phyloP scores from a whole-genome alignment of 768 basidiomycete genomes.

The Boletus rubroflammeus region DNA sequence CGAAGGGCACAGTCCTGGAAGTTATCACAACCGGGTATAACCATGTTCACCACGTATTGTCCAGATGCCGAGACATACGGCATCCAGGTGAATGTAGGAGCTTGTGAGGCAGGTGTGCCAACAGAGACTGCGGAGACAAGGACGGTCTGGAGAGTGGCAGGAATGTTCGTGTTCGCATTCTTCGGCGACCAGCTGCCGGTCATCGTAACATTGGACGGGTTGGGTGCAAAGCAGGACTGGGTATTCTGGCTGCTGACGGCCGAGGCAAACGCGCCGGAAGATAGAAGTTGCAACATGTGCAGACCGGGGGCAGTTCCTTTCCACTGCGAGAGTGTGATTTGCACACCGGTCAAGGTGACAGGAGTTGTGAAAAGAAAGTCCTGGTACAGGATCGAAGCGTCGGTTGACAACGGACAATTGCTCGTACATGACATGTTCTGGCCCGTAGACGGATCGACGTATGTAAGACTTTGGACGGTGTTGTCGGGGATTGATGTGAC shows the following conservation, averaged over 20 bases:
- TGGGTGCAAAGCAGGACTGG: constrained; percentile 74
- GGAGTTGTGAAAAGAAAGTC: constrained; percentile 81
- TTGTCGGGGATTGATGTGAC: constrained; percentile 90
- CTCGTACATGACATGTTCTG: constrained; percentile 74
- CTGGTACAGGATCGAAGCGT: constrained; percentile 79
- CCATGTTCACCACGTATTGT: constrained; percentile 76
- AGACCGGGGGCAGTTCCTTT: constrained; percentile 75
- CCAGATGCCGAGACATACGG: constrained; percentile 92
- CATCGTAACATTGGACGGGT: constrained; percentile 60
- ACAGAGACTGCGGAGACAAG: constrained; percentile 65
- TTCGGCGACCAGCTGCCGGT: constrained; percentile 71
- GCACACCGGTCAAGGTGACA: constrained; percentile 79
- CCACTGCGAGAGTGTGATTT: constrained; percentile 77
- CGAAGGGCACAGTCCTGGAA: constrained; percentile 78
- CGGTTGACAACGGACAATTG: constrained; percentile 75
- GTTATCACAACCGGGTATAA: constrained; percentile 81
- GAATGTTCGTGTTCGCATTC: constrained; percentile 64
- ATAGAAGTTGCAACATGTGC: constrained; percentile 88
- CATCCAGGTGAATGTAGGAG: constrained; percentile 85
- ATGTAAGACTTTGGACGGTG: constrained; percentile 69
- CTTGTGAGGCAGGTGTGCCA: constrained; percentile 53
- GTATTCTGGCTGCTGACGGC: constrained; percentile 58
- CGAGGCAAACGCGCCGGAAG: constrained; percentile 87
- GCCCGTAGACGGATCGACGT: constrained; percentile 70
- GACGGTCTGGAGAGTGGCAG: constrained; percentile 76